These are phyloP conservation scores for Penicillium canariense DNA, from an alignment of 495 filamentous ascomycete species.

Conservation along the genomic window DNA sequence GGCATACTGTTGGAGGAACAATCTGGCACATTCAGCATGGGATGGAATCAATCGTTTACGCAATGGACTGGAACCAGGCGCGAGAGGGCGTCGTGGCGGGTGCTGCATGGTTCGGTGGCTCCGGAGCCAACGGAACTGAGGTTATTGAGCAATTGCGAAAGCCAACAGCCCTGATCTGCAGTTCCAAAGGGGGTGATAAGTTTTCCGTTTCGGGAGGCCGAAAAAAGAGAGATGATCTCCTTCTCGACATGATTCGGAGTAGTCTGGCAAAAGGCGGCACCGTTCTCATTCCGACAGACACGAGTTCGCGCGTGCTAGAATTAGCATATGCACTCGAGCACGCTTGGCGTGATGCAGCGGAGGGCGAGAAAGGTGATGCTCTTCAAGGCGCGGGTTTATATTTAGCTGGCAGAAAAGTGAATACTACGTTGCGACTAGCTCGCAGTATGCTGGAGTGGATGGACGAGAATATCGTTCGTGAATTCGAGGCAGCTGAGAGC, in stretches of 20 bases:
- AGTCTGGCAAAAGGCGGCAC: slow-evolving; percentile 79
- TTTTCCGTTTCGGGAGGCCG: slow-evolving; percentile 65
- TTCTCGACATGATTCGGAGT: slow-evolving; percentile 76
- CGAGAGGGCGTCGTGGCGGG: slow-evolving; percentile 90
- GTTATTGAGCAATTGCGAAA: slow-evolving; percentile 91
- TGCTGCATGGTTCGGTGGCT: slow-evolving; percentile 86
- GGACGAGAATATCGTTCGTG: slow-evolving; percentile 87
- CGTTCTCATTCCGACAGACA: slow-evolving; percentile 94
- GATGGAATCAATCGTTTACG: slow-evolving; percentile 94
- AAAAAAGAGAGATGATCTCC: slow-evolving; percentile 77
- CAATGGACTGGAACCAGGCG: slow-evolving; percentile 95
- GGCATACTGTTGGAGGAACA: slow-evolving; percentile 91
- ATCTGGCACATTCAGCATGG: slow-evolving; percentile 99
- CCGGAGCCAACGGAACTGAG: slow-evolving; percentile 77
- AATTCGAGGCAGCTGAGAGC: slow-evolving; percentile 77
- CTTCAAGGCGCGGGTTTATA: slow-evolving; percentile 72
- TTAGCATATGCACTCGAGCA: slow-evolving; percentile 89
- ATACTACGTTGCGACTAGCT: slow-evolving; percentile 80
- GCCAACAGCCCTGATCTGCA: slow-evolving; percentile 90
- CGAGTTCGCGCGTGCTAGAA: slow-evolving; percentile 90
- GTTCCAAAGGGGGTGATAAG: slow-evolving; percentile 75
- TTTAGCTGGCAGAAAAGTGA: slow-evolving; percentile 75
- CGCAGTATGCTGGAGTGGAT: slow-evolving; percentile 99
- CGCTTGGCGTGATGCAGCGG: slow-evolving; percentile 73
- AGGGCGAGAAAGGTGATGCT: slow-evolving; percentile 45